Base-by-base conservation (phyloP, 495 filamentous ascomycete genomes). In the Podospora sp. region DNA sequence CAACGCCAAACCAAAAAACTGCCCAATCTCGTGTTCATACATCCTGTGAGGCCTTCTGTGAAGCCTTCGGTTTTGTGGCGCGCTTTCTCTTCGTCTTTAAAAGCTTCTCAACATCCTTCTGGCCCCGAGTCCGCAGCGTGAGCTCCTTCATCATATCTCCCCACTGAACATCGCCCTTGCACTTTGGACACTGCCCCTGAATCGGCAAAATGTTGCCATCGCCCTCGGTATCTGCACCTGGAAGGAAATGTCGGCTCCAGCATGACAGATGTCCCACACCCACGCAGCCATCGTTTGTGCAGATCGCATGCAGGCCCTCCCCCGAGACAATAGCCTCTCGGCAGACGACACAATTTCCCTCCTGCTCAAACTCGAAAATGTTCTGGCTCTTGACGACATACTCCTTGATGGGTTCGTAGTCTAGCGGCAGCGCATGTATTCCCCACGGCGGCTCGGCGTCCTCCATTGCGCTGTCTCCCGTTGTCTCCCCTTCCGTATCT, bases 71-170 rank as follows among this genome's bases (percentile, higher is more conserved):
- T 62, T 72, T 77, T 0, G 66, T 57, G 16, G 66, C 77, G 27
- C 75, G 65, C 26, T 64, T 69, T 18, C 76, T 79, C 21, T 79
- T 86, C 76, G 78, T 85, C 74, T 86, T 90, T 70, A 93, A 75
- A 24, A 95, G 76, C 57, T 82, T 83, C 21, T 85, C 86, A 2
- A 91, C 72, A 68, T 91, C 88, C 53, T 89, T 89, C 68, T 81
- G 73, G 16, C 89, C 92, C 55, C 92, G 83, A 26, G 81, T 78
- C 62, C 93, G 83, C 29, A 97, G 76, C 58, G 83, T 94, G 66
- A 93, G 76, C 73, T 97, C 93, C 72, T 88, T 93, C 75, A 94
- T 90, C 70, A 97, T 84, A 56, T 90, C 82, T 0, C 86, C 80
- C 95, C 95, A 99, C 56, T 82, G 71, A 8, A 92, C 79, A 21